Conservation (phyloP, 2,329 filamentous ascomycete species). For the Dryadomyces quercus-mongolicae region DNA sequence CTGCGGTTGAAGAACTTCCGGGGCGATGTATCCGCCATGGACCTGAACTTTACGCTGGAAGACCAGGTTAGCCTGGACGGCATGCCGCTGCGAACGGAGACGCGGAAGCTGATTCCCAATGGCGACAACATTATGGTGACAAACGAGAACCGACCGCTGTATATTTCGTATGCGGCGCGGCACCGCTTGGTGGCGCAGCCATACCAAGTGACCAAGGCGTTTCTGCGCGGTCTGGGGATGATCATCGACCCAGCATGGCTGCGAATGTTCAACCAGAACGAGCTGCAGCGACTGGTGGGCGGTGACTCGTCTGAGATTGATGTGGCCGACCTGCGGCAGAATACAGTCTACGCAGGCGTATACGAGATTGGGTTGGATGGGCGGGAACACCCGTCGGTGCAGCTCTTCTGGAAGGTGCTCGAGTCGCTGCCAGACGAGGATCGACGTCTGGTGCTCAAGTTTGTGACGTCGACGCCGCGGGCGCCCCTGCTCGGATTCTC, state of each 20-base stretch:
- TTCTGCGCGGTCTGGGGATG: constrained; percentile 70
- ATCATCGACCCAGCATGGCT: constrained; percentile 92
- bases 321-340: constrained; percentile 68
- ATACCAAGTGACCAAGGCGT: constrained; percentile 69
- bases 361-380: constrained; percentile 86
- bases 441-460: constrained; percentile 78
- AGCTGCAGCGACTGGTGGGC: constrained; percentile 85
- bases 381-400: constrained; percentile 71
- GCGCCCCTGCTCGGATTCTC: constrained; percentile 83
- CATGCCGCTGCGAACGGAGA: constrained; percentile 47
- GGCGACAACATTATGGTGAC: constrained; percentile 72
- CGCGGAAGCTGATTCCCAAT: constrained; percentile 62
- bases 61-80: constrained; percentile 45
- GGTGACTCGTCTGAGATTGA: constrained; percentile 81
- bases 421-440: constrained; percentile 61
- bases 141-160: constrained; percentile 85
- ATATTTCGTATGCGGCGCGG: constrained; percentile 82
- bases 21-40: constrained; percentile 68
- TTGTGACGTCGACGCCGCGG: constrained; percentile 85
- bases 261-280: constrained; percentile 95
- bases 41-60: constrained; percentile 79
- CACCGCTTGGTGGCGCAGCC: constrained; percentile 78
- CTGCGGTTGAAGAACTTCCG: constrained; percentile 71
- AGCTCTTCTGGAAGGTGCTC: constrained; percentile 89
- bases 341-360: constrained; percentile 79